These are phyloP conservation scores for Actinidia chinensis DNA, from an alignment of 179 eudicot genomes.

Conservation along the genomic window DNA sequence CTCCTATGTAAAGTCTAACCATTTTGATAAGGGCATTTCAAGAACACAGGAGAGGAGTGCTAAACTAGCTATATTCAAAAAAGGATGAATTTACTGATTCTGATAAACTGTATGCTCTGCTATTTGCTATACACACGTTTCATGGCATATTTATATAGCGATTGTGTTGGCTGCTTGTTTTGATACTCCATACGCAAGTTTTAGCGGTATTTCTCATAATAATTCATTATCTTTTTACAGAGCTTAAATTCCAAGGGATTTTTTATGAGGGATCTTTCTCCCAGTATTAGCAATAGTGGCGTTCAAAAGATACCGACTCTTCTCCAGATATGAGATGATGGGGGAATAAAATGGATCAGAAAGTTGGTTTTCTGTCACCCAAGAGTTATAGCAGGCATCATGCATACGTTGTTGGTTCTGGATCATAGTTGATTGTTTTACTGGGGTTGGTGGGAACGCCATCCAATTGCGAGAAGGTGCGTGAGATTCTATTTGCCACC, in stretches of 20 bases:
- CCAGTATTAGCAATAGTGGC: conserved; percentile 71
- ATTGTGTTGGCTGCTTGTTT: not conserved
- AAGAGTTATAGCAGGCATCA: conserved; percentile 83
- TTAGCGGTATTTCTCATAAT: conserved; percentile 1
- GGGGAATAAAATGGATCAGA: conserved; percentile 90
- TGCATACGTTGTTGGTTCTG: conserved; percentile 68
- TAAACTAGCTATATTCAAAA: not conserved
- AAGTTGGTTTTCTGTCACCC: conserved; percentile 99
- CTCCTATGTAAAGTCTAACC: not conserved
- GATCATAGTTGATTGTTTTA: conserved; percentile 68
- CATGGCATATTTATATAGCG: too few relatives aligned
- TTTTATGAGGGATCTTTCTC: conserved; percentile 35
- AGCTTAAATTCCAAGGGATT: conserved; percentile 32
- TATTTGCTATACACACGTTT: not conserved
- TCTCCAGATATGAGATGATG: conserved; percentile 72
- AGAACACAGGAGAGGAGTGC: not conserved
- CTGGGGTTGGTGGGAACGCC: conserved; percentile 94
- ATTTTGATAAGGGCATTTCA: conserved; percentile 8
- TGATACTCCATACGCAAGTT: not conserved
- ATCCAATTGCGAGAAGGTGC: too few relatives aligned
- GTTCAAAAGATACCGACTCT: conserved; percentile 72
- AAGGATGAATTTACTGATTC: not conserved
- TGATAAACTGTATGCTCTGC: not conserved
- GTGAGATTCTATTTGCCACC: too few relatives aligned
- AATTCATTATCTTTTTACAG: conserved; percentile 18